phyloP scores from a whole-genome alignment of 352 stramenopile genomes.

The Globisporangium radiosum region DNA sequence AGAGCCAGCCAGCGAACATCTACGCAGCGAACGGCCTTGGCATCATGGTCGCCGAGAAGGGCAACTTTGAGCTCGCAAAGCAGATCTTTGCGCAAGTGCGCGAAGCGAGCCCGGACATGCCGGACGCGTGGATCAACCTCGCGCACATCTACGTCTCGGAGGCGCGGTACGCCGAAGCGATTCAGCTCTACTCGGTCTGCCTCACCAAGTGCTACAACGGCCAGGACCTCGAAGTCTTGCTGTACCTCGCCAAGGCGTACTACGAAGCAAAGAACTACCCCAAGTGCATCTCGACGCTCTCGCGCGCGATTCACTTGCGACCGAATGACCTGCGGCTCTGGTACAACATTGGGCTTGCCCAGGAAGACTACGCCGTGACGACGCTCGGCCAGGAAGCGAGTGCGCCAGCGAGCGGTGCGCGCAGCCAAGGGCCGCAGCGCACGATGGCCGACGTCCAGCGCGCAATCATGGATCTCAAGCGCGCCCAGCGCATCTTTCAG shows the following conservation, averaged over 20 bases:
- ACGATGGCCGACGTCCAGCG: slow-evolving; percentile 87
- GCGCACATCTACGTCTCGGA: slow-evolving; percentile 96
- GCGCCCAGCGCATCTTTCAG: slow-evolving; percentile 76
- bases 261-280: slow-evolving; percentile 87
- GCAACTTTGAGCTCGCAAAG: slow-evolving; percentile 94
- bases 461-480: slow-evolving; percentile 82
- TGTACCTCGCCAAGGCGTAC: slow-evolving; percentile 86
- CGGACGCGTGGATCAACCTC: slow-evolving; percentile 95
- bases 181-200: slow-evolving; percentile 94
- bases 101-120: slow-evolving; percentile 94
- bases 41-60: slow-evolving; percentile 97
- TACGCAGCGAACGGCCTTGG: slow-evolving; percentile 97
- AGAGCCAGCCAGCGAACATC: slow-evolving; percentile 91
- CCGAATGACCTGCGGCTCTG: slow-evolving; percentile 75
- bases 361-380: slow-evolving; percentile 84
- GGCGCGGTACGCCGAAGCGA: slow-evolving; percentile 93
- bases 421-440: slow-evolving; percentile 46
- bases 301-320: slow-evolving; percentile 68
- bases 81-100: slow-evolving; percentile 95
- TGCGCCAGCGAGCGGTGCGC: slow-evolving; percentile 18
- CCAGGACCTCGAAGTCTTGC: slow-evolving; percentile 68
- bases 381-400: slow-evolving; percentile 70
- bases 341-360: slow-evolving; percentile 83
- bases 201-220: slow-evolving; percentile 87
- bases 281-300: slow-evolving; percentile 83